These are phyloP conservation scores for Neurospora sp. DNA, from an alignment of 495 filamentous ascomycete genomes.

Conservation along the genomic window DNA sequence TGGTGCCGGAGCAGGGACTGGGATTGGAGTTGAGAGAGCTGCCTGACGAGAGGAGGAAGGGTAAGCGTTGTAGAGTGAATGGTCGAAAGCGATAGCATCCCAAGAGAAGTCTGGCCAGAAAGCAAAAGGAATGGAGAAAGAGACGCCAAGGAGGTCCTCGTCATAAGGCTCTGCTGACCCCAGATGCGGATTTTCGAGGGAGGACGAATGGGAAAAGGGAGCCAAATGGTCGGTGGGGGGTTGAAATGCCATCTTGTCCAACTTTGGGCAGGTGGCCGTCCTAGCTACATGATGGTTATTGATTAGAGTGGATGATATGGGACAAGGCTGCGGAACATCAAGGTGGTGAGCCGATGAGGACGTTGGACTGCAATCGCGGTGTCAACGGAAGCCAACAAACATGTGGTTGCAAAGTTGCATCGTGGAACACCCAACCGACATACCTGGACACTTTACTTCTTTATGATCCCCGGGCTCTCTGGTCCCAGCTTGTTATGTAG, in stretches of 20 bases:
- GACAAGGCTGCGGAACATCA: neutral
- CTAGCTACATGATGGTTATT: neutral
- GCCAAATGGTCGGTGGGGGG: neutral
- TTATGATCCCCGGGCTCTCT: neutral
- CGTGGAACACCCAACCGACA: neutral
- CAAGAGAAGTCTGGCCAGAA: neutral
- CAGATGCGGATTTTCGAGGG: neutral
- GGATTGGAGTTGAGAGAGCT: neutral
- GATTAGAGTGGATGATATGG: neutral
- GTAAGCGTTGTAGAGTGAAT: neutral
- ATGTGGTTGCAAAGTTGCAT: neutral
- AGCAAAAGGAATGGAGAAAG: neutral
- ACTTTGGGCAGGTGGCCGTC: neutral
- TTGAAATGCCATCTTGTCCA: neutral
- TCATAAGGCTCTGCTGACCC: neutral
- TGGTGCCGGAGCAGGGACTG: neutral
- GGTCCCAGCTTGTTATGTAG: neutral
- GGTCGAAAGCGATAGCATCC: neutral
- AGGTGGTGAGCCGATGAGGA: neutral
- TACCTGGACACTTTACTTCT: neutral
- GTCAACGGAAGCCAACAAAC: neutral
- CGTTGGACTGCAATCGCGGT: neutral
- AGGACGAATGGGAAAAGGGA: neutral
- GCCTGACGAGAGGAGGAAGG: neutral
- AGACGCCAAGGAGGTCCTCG: neutral